Conservation (phyloP, 176 grass and related monocot species). For the Cenchrus purpureus region DNA sequence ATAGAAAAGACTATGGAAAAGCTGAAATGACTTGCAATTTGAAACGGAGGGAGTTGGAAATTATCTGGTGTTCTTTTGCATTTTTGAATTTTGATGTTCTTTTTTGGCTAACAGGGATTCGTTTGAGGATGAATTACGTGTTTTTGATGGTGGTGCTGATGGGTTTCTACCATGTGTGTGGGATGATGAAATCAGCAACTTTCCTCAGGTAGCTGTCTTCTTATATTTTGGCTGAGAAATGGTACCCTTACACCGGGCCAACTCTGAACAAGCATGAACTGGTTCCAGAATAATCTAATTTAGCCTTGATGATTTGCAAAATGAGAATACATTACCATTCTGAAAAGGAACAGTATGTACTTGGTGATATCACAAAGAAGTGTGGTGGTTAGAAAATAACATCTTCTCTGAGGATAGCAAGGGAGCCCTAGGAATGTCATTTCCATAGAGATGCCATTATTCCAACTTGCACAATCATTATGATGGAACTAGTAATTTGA, state of each 20-base stretch:
- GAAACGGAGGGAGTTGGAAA: neutral
- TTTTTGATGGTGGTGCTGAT: conserved; percentile 81
- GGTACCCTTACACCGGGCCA: neutral
- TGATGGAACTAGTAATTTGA: conserved; percentile 11
- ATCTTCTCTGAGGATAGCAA: conserved; percentile 21
- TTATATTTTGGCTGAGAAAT: conserved; percentile 23
- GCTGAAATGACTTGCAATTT: too few relatives aligned
- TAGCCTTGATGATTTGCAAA: neutral
- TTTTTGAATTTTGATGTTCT: conserved; percentile 37
- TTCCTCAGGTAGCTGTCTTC: conserved; percentile 80
- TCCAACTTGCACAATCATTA: conserved; percentile 7
- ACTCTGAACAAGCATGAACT: neutral
- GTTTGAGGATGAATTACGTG: conserved; percentile 97
- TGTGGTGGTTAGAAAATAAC: conserved; percentile 12
- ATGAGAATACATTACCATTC: neutral
- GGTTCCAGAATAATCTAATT: neutral
- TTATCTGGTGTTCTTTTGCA: conserved; percentile 20
- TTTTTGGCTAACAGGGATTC: conserved; percentile 74
- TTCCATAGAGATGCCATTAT: conserved; percentile 8
- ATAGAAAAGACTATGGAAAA: too few relatives aligned
- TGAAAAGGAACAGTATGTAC: conserved; percentile 2
- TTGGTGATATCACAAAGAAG: neutral
- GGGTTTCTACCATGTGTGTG: conserved; percentile 90
- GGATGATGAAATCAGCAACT: conserved; percentile 85
- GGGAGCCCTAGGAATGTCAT: neutral